Evolutionary conservation across 2,329 filamentous ascomycete species (phyloP).

Genomic region (Fusarium pininemorale): DNA sequence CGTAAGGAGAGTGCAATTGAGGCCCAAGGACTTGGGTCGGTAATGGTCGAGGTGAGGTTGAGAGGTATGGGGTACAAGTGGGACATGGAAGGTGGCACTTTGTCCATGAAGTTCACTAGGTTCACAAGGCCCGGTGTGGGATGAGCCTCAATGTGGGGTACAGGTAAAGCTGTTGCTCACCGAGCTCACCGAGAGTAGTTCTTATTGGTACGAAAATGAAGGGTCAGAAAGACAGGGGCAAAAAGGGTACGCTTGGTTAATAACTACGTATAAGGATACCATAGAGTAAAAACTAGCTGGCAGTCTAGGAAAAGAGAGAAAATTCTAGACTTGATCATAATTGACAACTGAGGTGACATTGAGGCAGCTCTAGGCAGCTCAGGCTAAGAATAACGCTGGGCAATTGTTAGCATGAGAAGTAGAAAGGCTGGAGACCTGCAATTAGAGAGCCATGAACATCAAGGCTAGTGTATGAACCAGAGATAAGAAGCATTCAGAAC

Average conservation of each 20-base stretch:
- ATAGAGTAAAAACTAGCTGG: background rate
- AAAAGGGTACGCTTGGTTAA: background rate
- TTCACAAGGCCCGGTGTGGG: slow-evolving; percentile 27
- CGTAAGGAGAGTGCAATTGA: background rate
- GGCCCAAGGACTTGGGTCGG: slow-evolving; percentile 1
- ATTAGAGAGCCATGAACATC: background rate
- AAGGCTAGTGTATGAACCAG: background rate
- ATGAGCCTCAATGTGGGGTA: slow-evolving; percentile 40
- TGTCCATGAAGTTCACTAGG: slow-evolving; percentile 22
- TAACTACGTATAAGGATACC: background rate
- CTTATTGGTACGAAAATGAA: background rate
- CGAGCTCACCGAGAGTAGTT: slow-evolving; percentile 13
- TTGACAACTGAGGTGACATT: background rate
- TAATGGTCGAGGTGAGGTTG: slow-evolving; percentile 10
- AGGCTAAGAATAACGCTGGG: background rate
- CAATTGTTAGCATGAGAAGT: background rate
- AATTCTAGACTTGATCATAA: background rate
- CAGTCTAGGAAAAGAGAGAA: background rate
- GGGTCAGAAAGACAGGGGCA: background rate
- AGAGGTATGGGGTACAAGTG: slow-evolving; percentile 31
- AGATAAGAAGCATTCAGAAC: background rate
- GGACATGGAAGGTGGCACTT: slow-evolving; percentile 33
- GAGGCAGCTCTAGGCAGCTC: background rate
- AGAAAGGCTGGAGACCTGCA: background rate
- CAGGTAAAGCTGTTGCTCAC: background rate